Evolutionary conservation across 176 grass and related monocot species (phyloP), one percentile per base, ranked within the genome.

Genomic region (Musa troglodytarum): DNA sequence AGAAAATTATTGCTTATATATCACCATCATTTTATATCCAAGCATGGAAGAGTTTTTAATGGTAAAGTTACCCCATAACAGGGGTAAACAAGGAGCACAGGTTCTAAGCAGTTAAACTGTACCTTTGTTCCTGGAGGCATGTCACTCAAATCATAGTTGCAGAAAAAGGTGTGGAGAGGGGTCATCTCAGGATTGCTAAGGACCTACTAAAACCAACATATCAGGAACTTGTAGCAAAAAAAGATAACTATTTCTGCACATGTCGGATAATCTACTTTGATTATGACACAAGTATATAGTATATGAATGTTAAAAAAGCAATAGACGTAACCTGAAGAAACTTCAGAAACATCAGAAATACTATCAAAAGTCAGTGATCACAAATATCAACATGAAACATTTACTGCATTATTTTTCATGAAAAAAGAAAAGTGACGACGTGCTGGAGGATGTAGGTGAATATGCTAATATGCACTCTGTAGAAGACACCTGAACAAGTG

Each of bases 61-160:
- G 14, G 2, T 9, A 66, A 43, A 4, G 65, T 11, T 16, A 34
- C 11, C 9, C 8, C 9, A 8, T 62, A 62, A 62, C 15, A 62
- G 12, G 9, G 26, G 63, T 29, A 65, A 15, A 65, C 23, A 26
- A 65, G 21, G 0, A 51, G 16, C 29, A 3, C 11, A 70, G n/a
- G 8, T 50, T 2, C 19, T 10, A n/a, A 8, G 16, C n/a, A 61
- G 16, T 15, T 50, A 75, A 73, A 20, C 53, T 52, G 61, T 81
- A 99, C 95, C 95, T 99, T 99, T 65, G 88, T 99, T 90, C 90
- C 90, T 87, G 88, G 77, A 82, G 95, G 95, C 95, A 99, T 99
- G 82, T 93, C 90, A 83, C 77, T 94, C 78, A 99, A 83, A 94
- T 99, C 90, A 84, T 99, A 99, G 71, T 83, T 91, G 84, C 88